Conservation (phyloP, 257 asterid species). For the Capsicum rhomboideum region DNA sequence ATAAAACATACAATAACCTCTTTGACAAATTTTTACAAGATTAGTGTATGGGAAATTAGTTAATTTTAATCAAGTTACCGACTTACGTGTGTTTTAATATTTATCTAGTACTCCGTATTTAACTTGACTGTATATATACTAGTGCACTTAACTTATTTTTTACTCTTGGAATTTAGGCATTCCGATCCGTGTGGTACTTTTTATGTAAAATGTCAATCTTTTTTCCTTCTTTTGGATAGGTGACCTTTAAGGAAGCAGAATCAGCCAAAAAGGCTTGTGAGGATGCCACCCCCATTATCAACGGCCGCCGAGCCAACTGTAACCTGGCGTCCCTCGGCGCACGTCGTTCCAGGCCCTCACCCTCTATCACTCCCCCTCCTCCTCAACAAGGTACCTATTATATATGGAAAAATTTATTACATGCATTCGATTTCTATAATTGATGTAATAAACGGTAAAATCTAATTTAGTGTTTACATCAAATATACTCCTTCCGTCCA, state of each 20-base stretch:
- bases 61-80: background rate
- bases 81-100: background rate
- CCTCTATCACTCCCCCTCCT: constrained; percentile 33
- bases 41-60: background rate
- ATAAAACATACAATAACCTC: background rate
- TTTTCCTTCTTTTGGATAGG: constrained; percentile 24
- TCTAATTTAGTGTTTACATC: background rate
- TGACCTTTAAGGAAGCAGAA: constrained; percentile 77
- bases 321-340: constrained; percentile 91
- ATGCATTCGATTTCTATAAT: background rate
- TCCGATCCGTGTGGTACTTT: background rate
- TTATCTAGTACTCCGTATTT: background rate
- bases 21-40: background rate
- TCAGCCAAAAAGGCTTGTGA: constrained; percentile 90
- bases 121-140: background rate
- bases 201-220: background rate
- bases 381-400: constrained; percentile 43
- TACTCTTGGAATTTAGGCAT: background rate
- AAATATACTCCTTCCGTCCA: background rate
- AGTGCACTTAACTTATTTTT: background rate
- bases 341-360: constrained; percentile 53
- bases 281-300: constrained; percentile 73
- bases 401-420: background rate
- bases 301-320: constrained; percentile 96
- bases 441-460: background rate